Base-by-base conservation (phyloP, 2,329 filamentous ascomycete species). In the Aspergillus neotritici region DNA sequence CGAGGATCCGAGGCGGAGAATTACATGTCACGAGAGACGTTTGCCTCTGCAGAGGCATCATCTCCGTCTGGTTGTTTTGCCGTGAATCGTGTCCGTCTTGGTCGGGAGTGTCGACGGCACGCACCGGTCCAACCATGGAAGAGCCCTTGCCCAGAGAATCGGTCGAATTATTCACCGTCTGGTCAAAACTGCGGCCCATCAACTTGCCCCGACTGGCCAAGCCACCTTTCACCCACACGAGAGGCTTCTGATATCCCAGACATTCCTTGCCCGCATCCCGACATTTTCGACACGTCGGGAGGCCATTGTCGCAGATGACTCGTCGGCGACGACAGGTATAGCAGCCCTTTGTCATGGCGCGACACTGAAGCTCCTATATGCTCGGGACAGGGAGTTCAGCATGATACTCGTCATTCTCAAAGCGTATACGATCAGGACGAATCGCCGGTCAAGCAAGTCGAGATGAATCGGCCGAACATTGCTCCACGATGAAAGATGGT, bases 121-220 rank as follows among this genome's bases (percentile, higher is more conserved):
- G 31, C n/a, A 16, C 33, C 5, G 34, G 34, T 14, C 37, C 25
- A 21, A 31, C 29, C 13, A n/a, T 16, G 17, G 28, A n/a, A 11
- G 39, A 37, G 10, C 31, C 29, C 5, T 34, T 25, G 16, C 6
- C 25, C 41, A 49, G 34, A 11, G 34, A 28, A 10, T 35, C 25
- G 4, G 40, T 43, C 15, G 43, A 14, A 16, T 32, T 32, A n/a
- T 33, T 15, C 46, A 51, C 57, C 32, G 58, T 51, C 44, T 72
- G 70, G 43, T 70, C 66, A 52, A 72, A 76, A 16, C 69, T 70
- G 54, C 70, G 70, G n/a, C 74, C 74, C 70, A 75, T 75, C 73
- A 76, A 69, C 56, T 68, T 70, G 15, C 67, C 67, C 30, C 67
- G 67, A 52, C 67, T 70, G 15, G 67, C 67, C 35, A 70, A 65